A percentile compares a stretch with the other conserved stretches of the same genome.
These are phyloP conservation scores for Torulaspora quercuum DNA, from an alignment of 805 yeast species.

Conservation along the genomic window DNA sequence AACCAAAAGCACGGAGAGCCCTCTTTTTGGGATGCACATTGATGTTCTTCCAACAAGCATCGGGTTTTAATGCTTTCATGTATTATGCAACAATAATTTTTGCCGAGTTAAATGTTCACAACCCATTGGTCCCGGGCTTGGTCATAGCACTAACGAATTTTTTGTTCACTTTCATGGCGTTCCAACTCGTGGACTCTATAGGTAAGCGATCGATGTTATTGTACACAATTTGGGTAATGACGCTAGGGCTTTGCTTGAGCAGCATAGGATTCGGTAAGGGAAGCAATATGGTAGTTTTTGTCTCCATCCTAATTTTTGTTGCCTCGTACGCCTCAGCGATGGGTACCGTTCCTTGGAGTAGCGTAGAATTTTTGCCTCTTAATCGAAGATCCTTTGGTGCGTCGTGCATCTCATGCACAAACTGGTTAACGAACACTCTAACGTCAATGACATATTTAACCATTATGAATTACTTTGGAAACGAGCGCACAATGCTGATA, in stretches of 20 bases:
- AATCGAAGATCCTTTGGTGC: slow-evolving; percentile 44
- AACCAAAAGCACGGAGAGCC: slow-evolving; percentile 39
- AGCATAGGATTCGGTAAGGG: slow-evolving; percentile 31
- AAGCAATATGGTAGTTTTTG: slow-evolving; percentile 25
- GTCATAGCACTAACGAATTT: slow-evolving; percentile 55
- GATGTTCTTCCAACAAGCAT: slow-evolving; percentile 54
- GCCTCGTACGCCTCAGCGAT: slow-evolving; percentile 44
- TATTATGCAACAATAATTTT: slow-evolving; percentile 59
- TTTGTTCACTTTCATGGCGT: slow-evolving; percentile 51
- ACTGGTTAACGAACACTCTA: slow-evolving; percentile 42
- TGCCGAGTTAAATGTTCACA: slow-evolving; percentile 47
- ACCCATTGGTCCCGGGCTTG: slow-evolving; percentile 56
- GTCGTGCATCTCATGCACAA: slow-evolving; percentile 42
- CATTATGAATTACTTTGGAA: slow-evolving; percentile 31
- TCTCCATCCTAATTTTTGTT: slow-evolving; percentile 38
- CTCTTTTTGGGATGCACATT: slow-evolving; percentile 48
- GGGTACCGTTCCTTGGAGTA: slow-evolving; percentile 46
- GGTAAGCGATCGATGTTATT: slow-evolving; percentile 49
- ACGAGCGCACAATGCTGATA: slow-evolving; percentile 36
- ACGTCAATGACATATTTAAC: slow-evolving; percentile 40
- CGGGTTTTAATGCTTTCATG: slow-evolving; percentile 63
- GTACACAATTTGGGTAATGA: slow-evolving; percentile 41
- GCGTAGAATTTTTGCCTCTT: slow-evolving; percentile 44
- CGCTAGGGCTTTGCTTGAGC: slow-evolving; percentile 36
- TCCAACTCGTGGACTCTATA: slow-evolving; percentile 46